phyloP scores from a whole-genome alignment of 2,329 filamentous ascomycete species.

The Karstenula rhodostoma region DNA sequence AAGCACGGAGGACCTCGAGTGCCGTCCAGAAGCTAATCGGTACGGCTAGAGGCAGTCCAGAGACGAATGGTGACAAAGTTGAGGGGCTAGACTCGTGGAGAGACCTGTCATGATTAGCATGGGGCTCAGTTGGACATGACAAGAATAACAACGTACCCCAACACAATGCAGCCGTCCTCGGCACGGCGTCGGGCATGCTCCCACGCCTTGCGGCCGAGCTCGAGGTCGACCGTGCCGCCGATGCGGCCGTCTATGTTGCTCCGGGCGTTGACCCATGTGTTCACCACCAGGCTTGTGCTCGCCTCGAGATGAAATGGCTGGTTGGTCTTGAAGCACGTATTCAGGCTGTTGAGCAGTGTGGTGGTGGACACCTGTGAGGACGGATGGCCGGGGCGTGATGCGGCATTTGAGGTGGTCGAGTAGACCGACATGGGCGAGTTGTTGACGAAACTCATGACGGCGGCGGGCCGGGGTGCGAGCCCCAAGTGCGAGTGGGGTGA shows the following conservation, averaged over 20 bases:
- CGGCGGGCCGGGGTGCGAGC: slow-evolving; percentile 34
- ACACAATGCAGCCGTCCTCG: slow-evolving; percentile 90
- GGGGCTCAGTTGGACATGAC: background rate
- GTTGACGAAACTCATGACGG: slow-evolving; percentile 60
- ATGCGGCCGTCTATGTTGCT: slow-evolving; percentile 73
- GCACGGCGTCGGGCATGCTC: slow-evolving; percentile 94
- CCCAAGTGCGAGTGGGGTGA: slow-evolving; percentile 23
- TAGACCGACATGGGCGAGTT: slow-evolving; percentile 68
- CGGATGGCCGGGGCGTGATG: slow-evolving; percentile 65
- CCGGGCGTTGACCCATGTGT: slow-evolving; percentile 89
- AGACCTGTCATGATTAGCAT: slow-evolving; percentile 65
- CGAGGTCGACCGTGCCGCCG: slow-evolving; percentile 81
- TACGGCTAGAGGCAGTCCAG: slow-evolving; percentile 79
- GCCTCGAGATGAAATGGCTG: slow-evolving; percentile 88
- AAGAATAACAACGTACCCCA: slow-evolving; percentile 69
- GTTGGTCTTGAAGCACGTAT: slow-evolving; percentile 84
- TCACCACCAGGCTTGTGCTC: slow-evolving; percentile 89
- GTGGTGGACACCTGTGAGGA: slow-evolving; percentile 88
- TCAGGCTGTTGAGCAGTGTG: slow-evolving; percentile 88
- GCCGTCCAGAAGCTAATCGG: slow-evolving; percentile 80
- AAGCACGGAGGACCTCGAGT: slow-evolving; percentile 82
- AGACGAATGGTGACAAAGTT: slow-evolving; percentile 80
- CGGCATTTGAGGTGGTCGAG: slow-evolving; percentile 67
- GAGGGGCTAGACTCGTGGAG: slow-evolving; percentile 90
- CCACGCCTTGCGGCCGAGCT: slow-evolving; percentile 84